Evolutionary conservation across 2,329 filamentous ascomycete species (phyloP).

Genomic region (Fusarium sacchari): DNA sequence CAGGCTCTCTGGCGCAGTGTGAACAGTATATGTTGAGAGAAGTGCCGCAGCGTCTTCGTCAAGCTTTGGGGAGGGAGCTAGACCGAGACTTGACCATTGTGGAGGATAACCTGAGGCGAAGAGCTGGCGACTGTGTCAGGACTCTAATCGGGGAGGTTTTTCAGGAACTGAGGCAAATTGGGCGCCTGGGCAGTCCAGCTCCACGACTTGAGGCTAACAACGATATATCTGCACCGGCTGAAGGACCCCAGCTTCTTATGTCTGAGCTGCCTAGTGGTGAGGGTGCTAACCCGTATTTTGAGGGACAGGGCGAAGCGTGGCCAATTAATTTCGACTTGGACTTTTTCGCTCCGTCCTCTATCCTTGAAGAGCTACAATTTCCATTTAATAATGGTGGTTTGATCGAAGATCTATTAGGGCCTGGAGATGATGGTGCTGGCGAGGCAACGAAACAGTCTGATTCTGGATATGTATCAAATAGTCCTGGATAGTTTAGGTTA

Average conservation of each 20-base stretch:
- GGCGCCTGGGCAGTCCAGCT: not conserved
- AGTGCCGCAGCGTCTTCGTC: not conserved
- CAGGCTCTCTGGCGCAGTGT: not conserved
- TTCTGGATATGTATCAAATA: not conserved
- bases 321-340: not conserved
- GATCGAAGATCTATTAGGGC: not conserved
- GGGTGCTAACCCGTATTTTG: too few species aligned
- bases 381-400: not conserved
- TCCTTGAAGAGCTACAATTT: not conserved
- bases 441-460: not conserved
- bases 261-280: not conserved
- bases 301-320: not conserved
- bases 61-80: not conserved
- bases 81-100: not conserved
- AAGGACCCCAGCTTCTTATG: not conserved
- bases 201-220: fast-evolving
- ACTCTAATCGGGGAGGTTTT: not conserved
- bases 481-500: not conserved
- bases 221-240: too few species aligned
- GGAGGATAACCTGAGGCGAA: not conserved
- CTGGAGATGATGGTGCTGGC: not conserved
- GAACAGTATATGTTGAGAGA: not conserved
- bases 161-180: not conserved
- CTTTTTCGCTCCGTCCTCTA: not conserved
- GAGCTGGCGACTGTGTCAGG: not conserved